Evolutionary conservation across 2,329 filamentous ascomycete genomes (phyloP).

Genomic region (Cadophora luteo-olivacea): DNA sequence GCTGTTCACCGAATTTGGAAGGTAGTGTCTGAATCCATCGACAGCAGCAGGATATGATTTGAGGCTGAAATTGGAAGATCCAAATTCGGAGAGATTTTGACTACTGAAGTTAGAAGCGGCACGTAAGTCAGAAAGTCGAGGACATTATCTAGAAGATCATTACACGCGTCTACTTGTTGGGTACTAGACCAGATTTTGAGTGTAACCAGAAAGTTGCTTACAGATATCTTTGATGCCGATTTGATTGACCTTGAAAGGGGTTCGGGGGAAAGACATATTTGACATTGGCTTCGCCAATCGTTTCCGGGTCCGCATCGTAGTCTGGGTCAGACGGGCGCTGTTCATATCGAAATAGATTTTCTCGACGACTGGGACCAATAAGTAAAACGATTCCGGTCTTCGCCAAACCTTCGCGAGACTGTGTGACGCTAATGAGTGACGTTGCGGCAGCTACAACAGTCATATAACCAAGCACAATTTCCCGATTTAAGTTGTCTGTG

Average conservation of each 20-base stretch:
- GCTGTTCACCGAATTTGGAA: slow-evolving; percentile 63
- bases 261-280: slow-evolving; percentile 67
- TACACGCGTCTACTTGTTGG: neutral
- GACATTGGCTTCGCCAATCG: slow-evolving; percentile 54
- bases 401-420: slow-evolving; percentile 73
- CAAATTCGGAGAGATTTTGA: slow-evolving; percentile 46
- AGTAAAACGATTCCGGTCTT: slow-evolving; percentile 73
- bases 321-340: slow-evolving; percentile 55
- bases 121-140: neutral
- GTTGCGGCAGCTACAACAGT: slow-evolving; percentile 76
- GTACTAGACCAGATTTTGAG: neutral
- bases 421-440: slow-evolving; percentile 66
- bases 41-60: slow-evolving; percentile 67
- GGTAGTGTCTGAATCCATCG: slow-evolving; percentile 58
- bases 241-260: slow-evolving; percentile 46
- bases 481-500: slow-evolving; percentile 65
- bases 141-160: neutral
- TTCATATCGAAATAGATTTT: slow-evolving; percentile 66
- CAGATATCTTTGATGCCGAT: slow-evolving; percentile 56
- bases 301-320: slow-evolving; percentile 47
- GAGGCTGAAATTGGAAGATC: slow-evolving; percentile 60
- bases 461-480: slow-evolving; percentile 80
- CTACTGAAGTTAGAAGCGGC: slow-evolving; percentile 22
- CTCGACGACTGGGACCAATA: slow-evolving; percentile 68
- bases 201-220: slow-evolving; percentile 45